Base-by-base conservation (phyloP, 2,329 filamentous ascomycete genomes). In the Diaporthe sp. region DNA sequence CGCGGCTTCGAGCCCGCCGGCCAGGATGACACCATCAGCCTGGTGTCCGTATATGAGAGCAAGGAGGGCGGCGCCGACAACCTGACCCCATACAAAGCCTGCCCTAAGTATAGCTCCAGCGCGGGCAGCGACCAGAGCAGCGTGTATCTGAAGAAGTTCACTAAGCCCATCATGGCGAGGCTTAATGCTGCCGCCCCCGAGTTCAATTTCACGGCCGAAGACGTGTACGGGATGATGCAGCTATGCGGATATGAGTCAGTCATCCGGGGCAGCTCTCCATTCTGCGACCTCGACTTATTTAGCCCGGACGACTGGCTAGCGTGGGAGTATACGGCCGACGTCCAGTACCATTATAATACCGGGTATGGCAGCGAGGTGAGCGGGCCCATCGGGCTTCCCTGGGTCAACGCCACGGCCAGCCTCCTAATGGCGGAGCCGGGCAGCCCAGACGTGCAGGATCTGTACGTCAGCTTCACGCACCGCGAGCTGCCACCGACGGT, bases 381-480 rank as follows among this genome's bases (percentile, higher is more conserved):
- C 0, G 91, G 90, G 0, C 86, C 86, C 25, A 86, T 93, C 8
- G 92, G 92, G 2, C 88, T 91, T 72, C 92, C 92, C 0, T 94
- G 92, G 92, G 80, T 94, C 8, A 92, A 92, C 77, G 89, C 91
- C 0, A 92, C 91, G 0, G 86, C 90, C 0, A 79, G 84, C 13
- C 83, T 90, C 0, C 83, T 92, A 13, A 80, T 90, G 71, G 82
- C 79, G 37, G 77, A 82, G 1, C 78, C 49, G 8, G 65, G 47
- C 20, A 72, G 81, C 1, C 78, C 82, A 0, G 81, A 83, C 8
- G 80, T 80, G 17, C 88, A 94, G 79, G 90, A 93, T 74, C 85
- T 94, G 10, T 92, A 92, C 80, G 86, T 94, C 55, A 92, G 90
- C 71, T 94, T 94, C 84, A 94, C 92, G 0, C 92, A 94, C 81